phyloP scores from a whole-genome alignment of 148 eudicot species.

The Arctostaphylos glauca region DNA sequence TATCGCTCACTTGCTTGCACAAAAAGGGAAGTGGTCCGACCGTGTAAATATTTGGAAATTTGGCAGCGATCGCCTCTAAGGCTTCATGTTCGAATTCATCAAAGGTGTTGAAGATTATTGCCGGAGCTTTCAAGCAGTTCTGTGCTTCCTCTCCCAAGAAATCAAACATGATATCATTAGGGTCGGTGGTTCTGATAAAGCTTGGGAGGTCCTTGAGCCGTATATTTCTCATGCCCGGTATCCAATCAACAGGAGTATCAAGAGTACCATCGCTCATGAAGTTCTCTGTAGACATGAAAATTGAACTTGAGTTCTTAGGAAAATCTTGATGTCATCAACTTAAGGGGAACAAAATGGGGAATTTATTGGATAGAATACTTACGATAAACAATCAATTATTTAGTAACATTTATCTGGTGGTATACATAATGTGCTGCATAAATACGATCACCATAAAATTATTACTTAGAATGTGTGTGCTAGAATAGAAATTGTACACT shows the following conservation, averaged over 20 bases:
- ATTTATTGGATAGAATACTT: too few relatives aligned
- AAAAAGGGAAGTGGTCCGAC: not conserved
- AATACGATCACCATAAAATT: too few relatives aligned
- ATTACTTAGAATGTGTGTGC: too few relatives aligned
- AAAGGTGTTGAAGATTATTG: conserved; percentile 8
- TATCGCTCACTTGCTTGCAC: not conserved
- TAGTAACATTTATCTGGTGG: not conserved
- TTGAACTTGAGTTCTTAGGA: not conserved
- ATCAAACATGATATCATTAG: not conserved
- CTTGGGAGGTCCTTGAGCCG: not conserved
- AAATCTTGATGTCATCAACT: not conserved
- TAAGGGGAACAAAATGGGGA: not conserved
- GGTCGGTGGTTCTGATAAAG: conserved; percentile 10
- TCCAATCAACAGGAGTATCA: not conserved
- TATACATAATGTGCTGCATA: too few relatives aligned
- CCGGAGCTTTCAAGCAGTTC: conserved; percentile 4
- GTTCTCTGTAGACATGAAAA: not conserved
- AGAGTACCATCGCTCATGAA: not conserved
- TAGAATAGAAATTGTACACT: too few relatives aligned
- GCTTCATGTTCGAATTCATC: not conserved
- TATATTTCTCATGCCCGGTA: conserved; percentile 6
- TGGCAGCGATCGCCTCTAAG: not conserved
- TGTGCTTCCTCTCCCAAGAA: not conserved
- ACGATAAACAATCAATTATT: too few relatives aligned
- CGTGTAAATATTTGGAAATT: not conserved